Percentiles rank a stretch among this genome's conserved stretches.
These are phyloP conservation scores for Hypoxylon rubiginosum DNA, from an alignment of 2,329 filamentous ascomycete species.

Conservation along the genomic window DNA sequence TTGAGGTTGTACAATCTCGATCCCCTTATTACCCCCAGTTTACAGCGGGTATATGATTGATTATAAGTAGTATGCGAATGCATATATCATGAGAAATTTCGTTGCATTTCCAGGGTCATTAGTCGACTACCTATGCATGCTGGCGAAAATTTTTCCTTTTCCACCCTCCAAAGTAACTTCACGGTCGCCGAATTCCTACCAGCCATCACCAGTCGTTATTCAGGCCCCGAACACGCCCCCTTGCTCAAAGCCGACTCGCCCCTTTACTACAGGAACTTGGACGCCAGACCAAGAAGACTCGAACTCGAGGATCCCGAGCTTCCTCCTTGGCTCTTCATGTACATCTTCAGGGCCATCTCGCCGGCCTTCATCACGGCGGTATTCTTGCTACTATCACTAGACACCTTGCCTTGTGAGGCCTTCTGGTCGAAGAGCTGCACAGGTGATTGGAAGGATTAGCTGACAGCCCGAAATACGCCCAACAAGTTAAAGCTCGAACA, in stretches of 20 bases:
- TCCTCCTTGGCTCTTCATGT: conserved; percentile 80
- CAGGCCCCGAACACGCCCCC: neutral
- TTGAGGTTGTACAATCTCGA: conserved; percentile 39
- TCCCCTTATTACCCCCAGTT: conserved; percentile 1
- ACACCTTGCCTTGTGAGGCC: conserved; percentile 65
- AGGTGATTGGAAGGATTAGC: conserved; percentile 14
- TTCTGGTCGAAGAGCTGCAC: conserved; percentile 71
- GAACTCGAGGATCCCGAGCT: conserved; percentile 40
- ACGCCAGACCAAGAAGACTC: conserved; percentile 48
- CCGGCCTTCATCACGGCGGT: conserved; percentile 82
- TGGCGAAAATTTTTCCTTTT: neutral
- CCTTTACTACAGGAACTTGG: conserved; percentile 50
- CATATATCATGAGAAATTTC: neutral
- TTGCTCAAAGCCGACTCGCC: neutral
- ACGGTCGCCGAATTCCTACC: neutral
- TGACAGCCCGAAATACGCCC: neutral
- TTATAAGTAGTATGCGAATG: neutral
- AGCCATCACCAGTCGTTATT: neutral
- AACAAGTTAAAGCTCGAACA: conserved; percentile 4
- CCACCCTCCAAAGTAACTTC: neutral
- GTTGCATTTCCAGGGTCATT: neutral
- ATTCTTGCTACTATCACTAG: conserved; percentile 79
- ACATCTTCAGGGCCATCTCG: conserved; percentile 92
- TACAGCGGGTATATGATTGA: neutral
- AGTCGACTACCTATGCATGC: neutral